These are phyloP conservation scores for Zizania palustris DNA, from an alignment of 202 grass and related monocot genomes.

Conservation along the genomic window DNA sequence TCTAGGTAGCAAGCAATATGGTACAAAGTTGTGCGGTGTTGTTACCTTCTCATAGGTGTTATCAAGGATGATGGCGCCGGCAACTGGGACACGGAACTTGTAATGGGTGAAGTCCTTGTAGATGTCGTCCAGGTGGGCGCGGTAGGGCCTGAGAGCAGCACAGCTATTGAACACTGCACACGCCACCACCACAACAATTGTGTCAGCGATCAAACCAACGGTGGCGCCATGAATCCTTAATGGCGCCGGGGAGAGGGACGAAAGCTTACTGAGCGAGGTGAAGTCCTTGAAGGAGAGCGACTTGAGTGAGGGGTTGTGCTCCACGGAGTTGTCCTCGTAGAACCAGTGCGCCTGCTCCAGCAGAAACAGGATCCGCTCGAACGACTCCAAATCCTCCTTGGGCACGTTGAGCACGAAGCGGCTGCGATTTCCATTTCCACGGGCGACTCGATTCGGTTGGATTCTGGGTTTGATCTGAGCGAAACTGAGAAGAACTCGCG, in stretches of 20 bases:
- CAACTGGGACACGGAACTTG: conserved; percentile 86
- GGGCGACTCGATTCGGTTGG: conserved; percentile 20
- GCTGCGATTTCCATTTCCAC: conserved; percentile 40
- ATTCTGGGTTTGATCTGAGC: neutral
- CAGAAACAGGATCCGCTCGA: conserved; percentile 96
- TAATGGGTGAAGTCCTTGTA: conserved; percentile 96
- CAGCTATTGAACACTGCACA: conserved; percentile 93
- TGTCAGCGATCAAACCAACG: conserved; percentile 26
- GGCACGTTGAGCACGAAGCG: conserved; percentile 97
- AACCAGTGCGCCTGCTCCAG: conserved; percentile 99
- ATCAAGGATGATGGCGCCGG: conserved; percentile 92
- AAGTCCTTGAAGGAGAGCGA: conserved; percentile 98
- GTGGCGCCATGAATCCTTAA: neutral
- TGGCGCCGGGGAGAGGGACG: neutral
- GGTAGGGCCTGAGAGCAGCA: conserved; percentile 84
- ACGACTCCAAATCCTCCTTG: conserved; percentile 93
- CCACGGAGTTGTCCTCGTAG: conserved; percentile 96
- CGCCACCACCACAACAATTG: neutral
- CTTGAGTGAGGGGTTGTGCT: conserved; percentile 87
- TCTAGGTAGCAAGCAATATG: neutral
- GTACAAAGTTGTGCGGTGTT: neutral
- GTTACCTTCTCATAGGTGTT: conserved; percentile 84
- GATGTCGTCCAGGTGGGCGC: conserved; percentile 86
- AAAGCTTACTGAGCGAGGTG: conserved; percentile 70
- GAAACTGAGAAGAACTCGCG: conserved; percentile 30